These are phyloP conservation scores for Kalaharituber pfeilii DNA, from an alignment of 2,329 filamentous ascomycete species.

Conservation along the genomic window DNA sequence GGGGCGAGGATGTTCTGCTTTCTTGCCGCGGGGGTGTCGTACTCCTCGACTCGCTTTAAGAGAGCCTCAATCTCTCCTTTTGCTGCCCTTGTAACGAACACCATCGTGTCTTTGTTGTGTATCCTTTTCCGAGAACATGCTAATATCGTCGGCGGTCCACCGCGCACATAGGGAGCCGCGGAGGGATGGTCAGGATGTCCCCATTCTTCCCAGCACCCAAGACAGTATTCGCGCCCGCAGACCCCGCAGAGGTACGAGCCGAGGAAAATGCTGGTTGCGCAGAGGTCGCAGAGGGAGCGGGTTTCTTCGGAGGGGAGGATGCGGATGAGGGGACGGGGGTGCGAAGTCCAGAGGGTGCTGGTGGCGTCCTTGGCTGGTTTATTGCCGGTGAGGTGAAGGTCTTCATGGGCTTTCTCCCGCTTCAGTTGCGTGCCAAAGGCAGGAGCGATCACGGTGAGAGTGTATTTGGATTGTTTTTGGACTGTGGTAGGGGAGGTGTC, in stretches of 20 bases:
- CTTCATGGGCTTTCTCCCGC: slow-evolving; percentile 11
- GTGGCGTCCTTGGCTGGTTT: background rate
- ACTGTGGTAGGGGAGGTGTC: background rate
- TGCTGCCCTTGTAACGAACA: slow-evolving; percentile 18
- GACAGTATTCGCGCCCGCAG: slow-evolving; percentile 23
- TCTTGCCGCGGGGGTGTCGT: background rate
- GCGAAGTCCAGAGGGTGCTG: background rate
- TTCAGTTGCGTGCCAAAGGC: slow-evolving; percentile 9
- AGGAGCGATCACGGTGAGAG: slow-evolving; percentile 11
- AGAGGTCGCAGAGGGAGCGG: slow-evolving; percentile 19
- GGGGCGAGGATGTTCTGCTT: background rate
- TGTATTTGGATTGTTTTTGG: slow-evolving; percentile 7
- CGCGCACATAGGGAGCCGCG: background rate
- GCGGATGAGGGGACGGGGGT: slow-evolving; percentile 10
- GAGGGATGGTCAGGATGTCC: background rate
- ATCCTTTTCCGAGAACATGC: slow-evolving; percentile 15
- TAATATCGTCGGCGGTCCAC: slow-evolving; percentile 5
- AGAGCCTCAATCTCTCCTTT: slow-evolving; percentile 15
- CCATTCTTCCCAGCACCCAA: slow-evolving; percentile 22
- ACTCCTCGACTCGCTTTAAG: slow-evolving; percentile 11
- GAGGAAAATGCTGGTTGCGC: slow-evolving; percentile 20
- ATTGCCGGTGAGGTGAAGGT: slow-evolving; percentile 5
- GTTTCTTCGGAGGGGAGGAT: slow-evolving; percentile 6
- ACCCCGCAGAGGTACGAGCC: slow-evolving; percentile 21
- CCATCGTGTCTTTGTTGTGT: slow-evolving; percentile 16